A percentile compares a stretch with the other conserved stretches of the same genome.
Evolutionary conservation across 257 asterid species (phyloP).

Genomic region (Forsythia suspensa): DNA sequence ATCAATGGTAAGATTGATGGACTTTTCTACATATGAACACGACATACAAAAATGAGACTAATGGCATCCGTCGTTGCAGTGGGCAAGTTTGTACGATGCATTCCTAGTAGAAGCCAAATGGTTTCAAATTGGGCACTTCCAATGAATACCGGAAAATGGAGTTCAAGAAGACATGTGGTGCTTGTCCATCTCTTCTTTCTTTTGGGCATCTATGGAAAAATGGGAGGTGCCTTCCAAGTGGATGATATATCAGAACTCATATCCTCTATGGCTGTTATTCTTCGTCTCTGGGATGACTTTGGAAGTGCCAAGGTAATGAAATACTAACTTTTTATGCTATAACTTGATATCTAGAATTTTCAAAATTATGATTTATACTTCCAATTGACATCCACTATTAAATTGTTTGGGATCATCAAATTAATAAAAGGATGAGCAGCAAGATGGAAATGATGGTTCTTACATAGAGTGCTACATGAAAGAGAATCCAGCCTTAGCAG

Average conservation of each 20-base stretch:
- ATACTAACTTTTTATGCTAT: too few relatives aligned
- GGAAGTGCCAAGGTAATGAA: conserved; percentile 35
- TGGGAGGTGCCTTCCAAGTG: not conserved
- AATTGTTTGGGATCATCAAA: too few relatives aligned
- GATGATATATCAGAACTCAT: conserved; percentile 20
- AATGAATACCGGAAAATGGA: conserved; percentile 38
- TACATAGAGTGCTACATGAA: too few relatives aligned
- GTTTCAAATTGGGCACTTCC: conserved; percentile 27
- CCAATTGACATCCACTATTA: not conserved
- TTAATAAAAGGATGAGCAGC: conserved; percentile 40
- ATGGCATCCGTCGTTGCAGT: conserved; percentile 18
- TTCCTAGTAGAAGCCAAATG: conserved; percentile 44
- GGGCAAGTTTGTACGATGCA: conserved; percentile 42
- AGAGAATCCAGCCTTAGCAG: conserved; percentile 21
- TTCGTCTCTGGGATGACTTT: conserved; percentile 42
- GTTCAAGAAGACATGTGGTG: conserved; percentile 31
- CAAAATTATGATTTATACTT: too few relatives aligned
- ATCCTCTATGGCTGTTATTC: conserved; percentile 37
- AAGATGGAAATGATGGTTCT: too few relatives aligned
- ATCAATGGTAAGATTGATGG: not conserved
- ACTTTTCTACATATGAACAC: too few relatives aligned
- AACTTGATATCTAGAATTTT: too few relatives aligned
- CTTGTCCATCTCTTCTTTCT: conserved; percentile 28
- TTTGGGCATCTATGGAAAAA: conserved; percentile 28
- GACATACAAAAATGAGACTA: too few relatives aligned